A percentile compares a stretch with the other conserved stretches of the same genome.
These are phyloP conservation scores for Thozetella sp. DNA, from an alignment of 495 filamentous ascomycete genomes.

Conservation along the genomic window DNA sequence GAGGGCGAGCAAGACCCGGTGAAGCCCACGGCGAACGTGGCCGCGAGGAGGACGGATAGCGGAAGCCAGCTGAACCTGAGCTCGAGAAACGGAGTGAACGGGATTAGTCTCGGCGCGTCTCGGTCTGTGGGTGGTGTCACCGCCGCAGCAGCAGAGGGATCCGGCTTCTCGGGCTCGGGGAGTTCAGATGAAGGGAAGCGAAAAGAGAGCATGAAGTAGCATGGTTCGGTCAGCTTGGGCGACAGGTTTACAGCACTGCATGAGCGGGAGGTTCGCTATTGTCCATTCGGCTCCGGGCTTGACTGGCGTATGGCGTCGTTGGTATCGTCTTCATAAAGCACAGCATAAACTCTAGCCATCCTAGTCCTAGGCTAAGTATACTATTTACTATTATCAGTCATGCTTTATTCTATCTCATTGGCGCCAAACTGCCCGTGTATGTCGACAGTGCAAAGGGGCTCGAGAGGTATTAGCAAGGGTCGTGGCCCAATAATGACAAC, in stretches of 20 bases:
- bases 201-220: background rate
- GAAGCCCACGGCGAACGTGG: conserved; percentile 1
- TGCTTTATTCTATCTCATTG: no score
- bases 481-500: no score
- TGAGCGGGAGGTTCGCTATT: background rate
- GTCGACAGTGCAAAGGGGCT: no score
- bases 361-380: no score
- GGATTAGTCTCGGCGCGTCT: conserved; percentile 35
- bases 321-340: no score
- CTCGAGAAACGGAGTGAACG: conserved; percentile 24
- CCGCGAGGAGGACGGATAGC: conserved; percentile 14
- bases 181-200: conserved; percentile 10
- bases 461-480: no score
- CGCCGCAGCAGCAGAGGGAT: conserved; percentile 9
- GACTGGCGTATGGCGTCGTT: no score
- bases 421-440: no score
- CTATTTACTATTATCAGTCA: no score
- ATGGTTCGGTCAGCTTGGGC: background rate
- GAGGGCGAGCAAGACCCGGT: conserved; percentile 1
- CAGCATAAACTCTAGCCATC: no score
- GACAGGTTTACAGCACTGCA: background rate
- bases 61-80: conserved; percentile 20
- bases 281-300: background rate
- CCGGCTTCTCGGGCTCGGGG: conserved; percentile 7
- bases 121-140: conserved; percentile 21